Evolutionary conservation across 495 filamentous ascomycete species (phyloP).

Genomic region (Neurospora sp.): DNA sequence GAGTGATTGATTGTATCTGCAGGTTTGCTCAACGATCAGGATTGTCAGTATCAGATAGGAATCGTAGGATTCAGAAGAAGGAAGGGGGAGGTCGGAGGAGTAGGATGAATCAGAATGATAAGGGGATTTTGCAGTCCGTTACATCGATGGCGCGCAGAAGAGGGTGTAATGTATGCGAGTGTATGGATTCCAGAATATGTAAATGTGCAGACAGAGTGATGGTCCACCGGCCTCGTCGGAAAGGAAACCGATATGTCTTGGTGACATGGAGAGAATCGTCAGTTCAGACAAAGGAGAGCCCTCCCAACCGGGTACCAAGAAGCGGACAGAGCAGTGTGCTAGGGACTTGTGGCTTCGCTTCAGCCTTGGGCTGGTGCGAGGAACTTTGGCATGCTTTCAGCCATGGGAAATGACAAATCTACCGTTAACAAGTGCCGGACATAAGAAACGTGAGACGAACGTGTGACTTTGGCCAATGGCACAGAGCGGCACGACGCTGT

Average conservation of each 20-base stretch:
- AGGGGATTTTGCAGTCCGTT: neutral
- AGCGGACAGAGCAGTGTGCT: neutral
- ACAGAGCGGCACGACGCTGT: neutral
- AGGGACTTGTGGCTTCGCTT: neutral
- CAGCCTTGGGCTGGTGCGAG: neutral
- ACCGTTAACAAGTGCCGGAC: neutral
- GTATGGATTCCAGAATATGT: neutral
- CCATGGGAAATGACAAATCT: neutral
- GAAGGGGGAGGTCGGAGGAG: neutral
- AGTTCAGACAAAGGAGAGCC: neutral
- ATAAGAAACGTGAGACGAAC: neutral
- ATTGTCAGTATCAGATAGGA: neutral
- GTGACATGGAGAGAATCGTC: neutral
- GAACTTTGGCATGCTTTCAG: neutral
- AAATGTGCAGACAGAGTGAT: neutral
- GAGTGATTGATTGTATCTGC: neutral
- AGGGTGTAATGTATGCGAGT: neutral
- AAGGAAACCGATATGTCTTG: neutral
- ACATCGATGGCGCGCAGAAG: neutral
- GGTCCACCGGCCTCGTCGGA: neutral
- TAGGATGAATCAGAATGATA: neutral
- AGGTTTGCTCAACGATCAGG: neutral
- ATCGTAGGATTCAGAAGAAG: neutral
- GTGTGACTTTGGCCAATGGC: neutral
- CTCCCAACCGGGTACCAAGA: neutral